Conservation (phyloP, 768 basidiomycete species). For the Calocybe cyanea region DNA sequence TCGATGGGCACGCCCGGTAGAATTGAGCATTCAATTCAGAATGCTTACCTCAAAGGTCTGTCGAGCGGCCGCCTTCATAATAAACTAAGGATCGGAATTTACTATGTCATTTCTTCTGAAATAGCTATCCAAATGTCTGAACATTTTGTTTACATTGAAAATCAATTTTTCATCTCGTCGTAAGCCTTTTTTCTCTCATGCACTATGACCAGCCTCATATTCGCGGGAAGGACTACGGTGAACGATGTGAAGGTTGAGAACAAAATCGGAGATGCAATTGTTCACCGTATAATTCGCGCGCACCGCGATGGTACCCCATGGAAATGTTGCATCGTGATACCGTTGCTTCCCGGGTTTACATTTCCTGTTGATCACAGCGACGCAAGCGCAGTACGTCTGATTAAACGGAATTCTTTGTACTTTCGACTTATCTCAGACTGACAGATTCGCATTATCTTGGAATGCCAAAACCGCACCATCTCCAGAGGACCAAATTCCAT, state of each 20-base stretch:
- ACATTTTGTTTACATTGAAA: conserved; percentile 98
- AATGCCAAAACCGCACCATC: conserved; percentile 91
- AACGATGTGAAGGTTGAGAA: conserved; percentile 89
- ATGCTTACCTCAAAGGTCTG: conserved; percentile 86
- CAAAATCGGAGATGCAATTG: conserved; percentile 90
- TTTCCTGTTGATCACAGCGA: conserved; percentile 91
- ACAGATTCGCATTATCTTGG: conserved; percentile 89
- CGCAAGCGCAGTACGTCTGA: conserved; percentile 74
- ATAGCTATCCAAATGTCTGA: conserved; percentile 89
- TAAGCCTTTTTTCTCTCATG: conserved; percentile 40
- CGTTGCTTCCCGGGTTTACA: conserved; percentile 89
- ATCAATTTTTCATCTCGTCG: conserved; percentile 91
- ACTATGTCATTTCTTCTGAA: neutral
- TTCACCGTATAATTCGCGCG: conserved; percentile 86
- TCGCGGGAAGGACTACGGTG: conserved; percentile 60
- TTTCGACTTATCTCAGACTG: conserved; percentile 1
- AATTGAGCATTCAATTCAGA: conserved; percentile 91
- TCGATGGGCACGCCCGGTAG: conserved; percentile 85
- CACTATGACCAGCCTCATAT: neutral
- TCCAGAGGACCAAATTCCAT: conserved; percentile 89
- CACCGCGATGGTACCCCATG: conserved; percentile 77
- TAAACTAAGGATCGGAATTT: neutral
- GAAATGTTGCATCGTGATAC: conserved; percentile 92
- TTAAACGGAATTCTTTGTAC: neutral
- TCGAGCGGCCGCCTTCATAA: neutral